These are phyloP conservation scores for Fusarium lyarnte DNA, from an alignment of 2,329 filamentous ascomycete genomes.

Conservation along the genomic window DNA sequence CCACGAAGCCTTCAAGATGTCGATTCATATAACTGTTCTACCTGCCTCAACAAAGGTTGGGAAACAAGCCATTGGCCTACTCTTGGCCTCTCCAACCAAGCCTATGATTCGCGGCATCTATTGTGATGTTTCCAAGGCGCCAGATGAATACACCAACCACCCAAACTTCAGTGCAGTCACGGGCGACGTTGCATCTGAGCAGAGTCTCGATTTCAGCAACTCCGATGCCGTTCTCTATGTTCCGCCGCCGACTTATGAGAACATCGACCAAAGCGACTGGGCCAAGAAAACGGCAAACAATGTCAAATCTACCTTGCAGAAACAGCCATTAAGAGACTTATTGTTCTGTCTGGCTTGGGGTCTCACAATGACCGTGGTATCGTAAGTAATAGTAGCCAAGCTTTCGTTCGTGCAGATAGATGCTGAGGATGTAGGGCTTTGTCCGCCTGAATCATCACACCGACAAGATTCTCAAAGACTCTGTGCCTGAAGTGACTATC, in stretches of 20 bases:
- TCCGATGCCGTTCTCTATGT: constrained; percentile 48
- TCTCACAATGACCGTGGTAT: constrained; percentile 43
- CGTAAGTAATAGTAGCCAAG: constrained; percentile 21
- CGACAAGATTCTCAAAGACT: constrained; percentile 22
- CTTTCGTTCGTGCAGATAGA: accelerated
- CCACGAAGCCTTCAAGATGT: constrained; percentile 30
- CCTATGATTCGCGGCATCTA: constrained; percentile 44
- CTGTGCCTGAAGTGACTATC: constrained; percentile 29
- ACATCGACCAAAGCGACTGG: constrained; percentile 34
- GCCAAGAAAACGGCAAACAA: constrained; percentile 38
- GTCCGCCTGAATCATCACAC: constrained; percentile 32
- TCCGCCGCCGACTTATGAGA: constrained; percentile 44
- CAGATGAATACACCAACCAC: constrained; percentile 40
- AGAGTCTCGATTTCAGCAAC: constrained; percentile 38
- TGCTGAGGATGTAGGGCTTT: constrained; percentile 37
- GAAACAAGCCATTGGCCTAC: constrained; percentile 38
- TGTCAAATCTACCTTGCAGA: constrained; percentile 35
- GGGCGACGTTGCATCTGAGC: constrained; percentile 42
- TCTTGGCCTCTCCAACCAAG: constrained; percentile 35
- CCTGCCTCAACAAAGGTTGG: constrained; percentile 47
- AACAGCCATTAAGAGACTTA: constrained; percentile 19
- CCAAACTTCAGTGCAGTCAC: constrained; percentile 40
- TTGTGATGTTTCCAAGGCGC: constrained; percentile 42
- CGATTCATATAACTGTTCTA: constrained; percentile 42
- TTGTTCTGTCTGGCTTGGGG: constrained; percentile 43